These are phyloP conservation scores for Ampelocalamus luodianensis DNA, from an alignment of 176 grass and related monocot species.

Conservation along the genomic window DNA sequence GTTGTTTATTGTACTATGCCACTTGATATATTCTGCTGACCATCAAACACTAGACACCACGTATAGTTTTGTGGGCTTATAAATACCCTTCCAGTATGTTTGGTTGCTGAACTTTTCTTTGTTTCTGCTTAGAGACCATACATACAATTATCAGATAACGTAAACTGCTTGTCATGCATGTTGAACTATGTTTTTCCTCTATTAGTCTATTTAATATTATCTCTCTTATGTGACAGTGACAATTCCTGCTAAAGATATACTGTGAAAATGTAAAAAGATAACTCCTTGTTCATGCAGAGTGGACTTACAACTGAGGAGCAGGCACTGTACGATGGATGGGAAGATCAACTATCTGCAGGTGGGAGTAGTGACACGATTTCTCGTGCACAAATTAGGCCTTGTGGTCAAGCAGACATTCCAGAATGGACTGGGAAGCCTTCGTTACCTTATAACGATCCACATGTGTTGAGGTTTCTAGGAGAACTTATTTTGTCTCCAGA, in stretches of 20 bases:
- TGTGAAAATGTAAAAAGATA: background rate
- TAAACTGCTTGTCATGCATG: background rate
- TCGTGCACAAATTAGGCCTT: background rate
- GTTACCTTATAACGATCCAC: conserved; percentile 18
- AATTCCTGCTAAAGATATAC: conserved; percentile 16
- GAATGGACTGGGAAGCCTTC: conserved; percentile 53
- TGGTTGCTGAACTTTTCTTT: conserved; percentile 1
- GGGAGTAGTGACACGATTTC: background rate
- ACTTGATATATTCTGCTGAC: conserved; percentile 19
- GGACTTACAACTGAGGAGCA: conserved; percentile 38
- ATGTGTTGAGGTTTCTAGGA: conserved; percentile 56
- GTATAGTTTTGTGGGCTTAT: background rate
- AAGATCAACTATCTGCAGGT: conserved; percentile 19
- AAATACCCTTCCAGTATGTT: conserved; percentile 26
- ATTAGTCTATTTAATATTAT: background rate
- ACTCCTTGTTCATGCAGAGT: conserved; percentile 40
- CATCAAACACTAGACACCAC: background rate
- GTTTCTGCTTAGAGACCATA: background rate
- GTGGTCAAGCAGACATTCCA: conserved; percentile 52
- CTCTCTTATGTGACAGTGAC: background rate
- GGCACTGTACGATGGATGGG: conserved; percentile 9
- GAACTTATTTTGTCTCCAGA: conserved; percentile 38
- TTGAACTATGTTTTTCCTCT: background rate
- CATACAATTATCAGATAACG: background rate
- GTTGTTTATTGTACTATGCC: background rate